Evolutionary conservation across 2,329 filamentous ascomycete species (phyloP).

Genomic region (Cladophialophora psammophila): DNA sequence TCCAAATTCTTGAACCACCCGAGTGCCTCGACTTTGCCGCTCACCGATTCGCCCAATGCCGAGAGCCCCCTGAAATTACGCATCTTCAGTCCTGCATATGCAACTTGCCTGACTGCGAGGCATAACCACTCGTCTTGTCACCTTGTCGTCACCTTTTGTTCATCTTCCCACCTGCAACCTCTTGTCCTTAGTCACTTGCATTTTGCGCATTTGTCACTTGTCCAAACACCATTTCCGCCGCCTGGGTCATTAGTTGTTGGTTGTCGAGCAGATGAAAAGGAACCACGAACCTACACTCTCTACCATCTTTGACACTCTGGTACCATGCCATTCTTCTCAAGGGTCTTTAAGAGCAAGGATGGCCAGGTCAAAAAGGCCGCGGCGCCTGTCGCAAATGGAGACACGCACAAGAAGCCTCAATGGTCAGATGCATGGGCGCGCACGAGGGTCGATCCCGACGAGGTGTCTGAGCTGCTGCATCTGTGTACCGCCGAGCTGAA

Average conservation of each 20-base stretch:
- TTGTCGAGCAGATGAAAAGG: slow-evolving; percentile 29
- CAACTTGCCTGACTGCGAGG: slow-evolving; percentile 29
- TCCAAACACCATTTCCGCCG: not conserved
- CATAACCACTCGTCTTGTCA: slow-evolving; percentile 7
- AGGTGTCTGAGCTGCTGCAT: slow-evolving; percentile 85
- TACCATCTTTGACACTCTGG: slow-evolving; percentile 10
- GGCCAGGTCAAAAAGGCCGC: slow-evolving; percentile 66
- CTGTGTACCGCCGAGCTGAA: slow-evolving; percentile 92
- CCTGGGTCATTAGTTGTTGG: not conserved
- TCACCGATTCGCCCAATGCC: slow-evolving; percentile 28
- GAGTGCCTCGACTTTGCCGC: slow-evolving; percentile 14
- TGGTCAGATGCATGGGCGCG: slow-evolving; percentile 91
- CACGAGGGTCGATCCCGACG: slow-evolving; percentile 82
- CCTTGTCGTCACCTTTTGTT: slow-evolving; percentile 8
- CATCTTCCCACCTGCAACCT: slow-evolving; percentile 1
- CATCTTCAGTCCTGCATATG: slow-evolving; percentile 30
- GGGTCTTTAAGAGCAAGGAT: slow-evolving; percentile 78
- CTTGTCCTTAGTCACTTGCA: slow-evolving; percentile 1
- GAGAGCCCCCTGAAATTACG: slow-evolving; percentile 33
- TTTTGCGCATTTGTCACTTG: not conserved
- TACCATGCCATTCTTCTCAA: slow-evolving; percentile 65
- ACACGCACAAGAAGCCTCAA: slow-evolving; percentile 71
- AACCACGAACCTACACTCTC: not conserved
- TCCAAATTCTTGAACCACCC: slow-evolving; percentile 23
- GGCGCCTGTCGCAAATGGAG: slow-evolving; percentile 58